Evolutionary conservation across 2,329 filamentous ascomycete genomes (phyloP).

Genomic region (Aspergillus thermomutatus): DNA sequence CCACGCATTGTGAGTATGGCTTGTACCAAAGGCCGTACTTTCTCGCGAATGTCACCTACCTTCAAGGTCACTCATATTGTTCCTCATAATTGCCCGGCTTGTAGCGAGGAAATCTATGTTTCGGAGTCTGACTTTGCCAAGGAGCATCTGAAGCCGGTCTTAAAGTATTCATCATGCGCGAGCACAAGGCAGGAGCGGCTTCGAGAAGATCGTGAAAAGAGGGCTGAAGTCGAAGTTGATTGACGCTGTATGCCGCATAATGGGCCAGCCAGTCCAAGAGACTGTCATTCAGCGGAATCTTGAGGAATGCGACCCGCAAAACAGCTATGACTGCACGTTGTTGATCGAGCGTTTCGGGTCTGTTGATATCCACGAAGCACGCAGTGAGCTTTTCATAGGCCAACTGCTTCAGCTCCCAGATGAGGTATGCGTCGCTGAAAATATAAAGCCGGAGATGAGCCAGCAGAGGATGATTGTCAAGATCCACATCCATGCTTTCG

Average conservation of each 20-base stretch:
- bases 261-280: slow-evolving; percentile 8
- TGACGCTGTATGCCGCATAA: slow-evolving; percentile 3
- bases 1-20: no score
- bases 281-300: neutral
- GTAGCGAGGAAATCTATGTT: neutral
- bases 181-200: slow-evolving; percentile 2
- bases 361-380: neutral
- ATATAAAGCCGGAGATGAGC: slow-evolving; percentile 6
- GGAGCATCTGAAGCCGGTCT: neutral
- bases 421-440: slow-evolving; percentile 7
- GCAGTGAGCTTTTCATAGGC: slow-evolving; percentile 4
- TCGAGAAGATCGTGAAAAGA: slow-evolving; percentile 8
- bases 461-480: slow-evolving; percentile 1
- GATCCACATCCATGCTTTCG: neutral
- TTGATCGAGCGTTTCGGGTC: neutral
- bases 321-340: slow-evolving; percentile 1
- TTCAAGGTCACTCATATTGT: neutral
- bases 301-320: neutral
- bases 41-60: neutral
- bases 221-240: neutral
- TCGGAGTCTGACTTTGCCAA: neutral
- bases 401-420: slow-evolving; percentile 2
- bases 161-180: slow-evolving; percentile 7
- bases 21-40: neutral
- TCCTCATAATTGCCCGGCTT: neutral